Conservation (phyloP, 805 yeast species). For the Candida hispaniensis region DNA sequence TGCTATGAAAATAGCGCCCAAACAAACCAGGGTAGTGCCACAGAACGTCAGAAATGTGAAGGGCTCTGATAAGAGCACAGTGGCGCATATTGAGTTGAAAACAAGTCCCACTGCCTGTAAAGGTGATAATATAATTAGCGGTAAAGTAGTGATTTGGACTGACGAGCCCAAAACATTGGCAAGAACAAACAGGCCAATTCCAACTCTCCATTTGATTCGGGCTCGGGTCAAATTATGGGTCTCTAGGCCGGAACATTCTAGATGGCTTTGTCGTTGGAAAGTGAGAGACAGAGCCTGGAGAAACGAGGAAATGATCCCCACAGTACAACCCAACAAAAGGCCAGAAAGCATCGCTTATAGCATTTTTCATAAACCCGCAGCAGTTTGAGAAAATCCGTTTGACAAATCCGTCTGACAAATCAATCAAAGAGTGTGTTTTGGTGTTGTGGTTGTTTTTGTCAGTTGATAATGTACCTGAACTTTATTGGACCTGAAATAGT, state of each 20-base stretch:
- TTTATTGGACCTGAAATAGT: too few relatives aligned
- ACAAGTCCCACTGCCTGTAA: constrained; percentile 81
- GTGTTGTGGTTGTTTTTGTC: too few relatives aligned
- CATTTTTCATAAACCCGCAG: too few relatives aligned
- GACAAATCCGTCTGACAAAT: too few relatives aligned
- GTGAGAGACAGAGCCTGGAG: constrained; percentile 75
- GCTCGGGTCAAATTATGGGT: constrained; percentile 26
- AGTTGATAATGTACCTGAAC: too few relatives aligned
- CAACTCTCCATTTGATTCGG: constrained; percentile 69
- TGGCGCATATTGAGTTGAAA: constrained; percentile 67
- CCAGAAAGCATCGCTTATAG: too few relatives aligned
- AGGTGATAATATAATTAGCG: constrained; percentile 69
- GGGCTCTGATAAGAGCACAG: constrained; percentile 53
- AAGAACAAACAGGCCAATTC: constrained; percentile 56
- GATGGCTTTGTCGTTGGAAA: constrained; percentile 66
- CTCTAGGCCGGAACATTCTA: constrained; percentile 34
- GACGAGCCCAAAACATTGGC: constrained; percentile 73
- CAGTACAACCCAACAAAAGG: constrained; percentile 49
- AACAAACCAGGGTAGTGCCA: constrained; percentile 58
- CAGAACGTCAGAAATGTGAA: constrained; percentile 46
- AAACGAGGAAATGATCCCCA: constrained; percentile 66
- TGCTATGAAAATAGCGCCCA: constrained; percentile 73
- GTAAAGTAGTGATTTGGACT: constrained; percentile 74
- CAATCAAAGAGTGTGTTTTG: too few relatives aligned
- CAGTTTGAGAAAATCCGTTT: too few relatives aligned